Evolutionary conservation across 306 rosid genomes (phyloP).

Genomic region (Vigna nakashimae): DNA sequence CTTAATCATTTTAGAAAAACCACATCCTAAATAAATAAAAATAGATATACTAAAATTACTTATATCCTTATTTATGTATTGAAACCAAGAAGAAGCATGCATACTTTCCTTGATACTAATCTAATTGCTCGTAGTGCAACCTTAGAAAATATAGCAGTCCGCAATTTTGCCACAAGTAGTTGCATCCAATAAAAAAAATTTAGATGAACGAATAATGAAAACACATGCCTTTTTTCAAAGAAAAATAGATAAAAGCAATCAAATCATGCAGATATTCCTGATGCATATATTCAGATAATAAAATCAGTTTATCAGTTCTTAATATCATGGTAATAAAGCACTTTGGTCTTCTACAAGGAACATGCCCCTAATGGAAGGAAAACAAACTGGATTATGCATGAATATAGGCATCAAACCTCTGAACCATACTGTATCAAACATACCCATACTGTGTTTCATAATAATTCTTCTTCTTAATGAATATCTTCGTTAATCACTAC

Average conservation of each 20-base stretch:
- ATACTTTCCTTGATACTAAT: slow-evolving; percentile 90
- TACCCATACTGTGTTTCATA: too few relatives aligned
- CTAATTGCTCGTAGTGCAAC: slow-evolving; percentile 95
- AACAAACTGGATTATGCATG: too few relatives aligned
- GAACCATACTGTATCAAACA: too few relatives aligned
- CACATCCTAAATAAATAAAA: too few relatives aligned
- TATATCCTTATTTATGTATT: slow-evolving; percentile 14
- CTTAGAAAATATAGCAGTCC: slow-evolving; percentile 93
- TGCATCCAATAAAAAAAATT: slow-evolving; percentile 27
- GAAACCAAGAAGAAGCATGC: slow-evolving; percentile 44
- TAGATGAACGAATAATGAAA: slow-evolving; percentile 29
- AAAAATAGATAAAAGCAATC: slow-evolving; percentile 31
- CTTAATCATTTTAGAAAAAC: too few relatives aligned
- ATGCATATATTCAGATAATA: neutral
- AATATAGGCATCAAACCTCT: too few relatives aligned
- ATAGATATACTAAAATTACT: slow-evolving; percentile 21
- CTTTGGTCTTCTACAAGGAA: too few relatives aligned
- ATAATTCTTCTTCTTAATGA: too few relatives aligned
- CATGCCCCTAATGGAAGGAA: too few relatives aligned
- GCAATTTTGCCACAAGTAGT: slow-evolving; percentile 71
- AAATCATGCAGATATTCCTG: slow-evolving; percentile 25
- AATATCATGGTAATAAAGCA: too few relatives aligned
- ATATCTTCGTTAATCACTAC: too few relatives aligned
- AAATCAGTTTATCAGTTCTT: too few relatives aligned
- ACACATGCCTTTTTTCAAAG: slow-evolving; percentile 31